A percentile compares a stretch with the other conserved stretches of the same genome.
Evolutionary conservation across 306 rosid species (phyloP).

Genomic region (Malus asiatica): DNA sequence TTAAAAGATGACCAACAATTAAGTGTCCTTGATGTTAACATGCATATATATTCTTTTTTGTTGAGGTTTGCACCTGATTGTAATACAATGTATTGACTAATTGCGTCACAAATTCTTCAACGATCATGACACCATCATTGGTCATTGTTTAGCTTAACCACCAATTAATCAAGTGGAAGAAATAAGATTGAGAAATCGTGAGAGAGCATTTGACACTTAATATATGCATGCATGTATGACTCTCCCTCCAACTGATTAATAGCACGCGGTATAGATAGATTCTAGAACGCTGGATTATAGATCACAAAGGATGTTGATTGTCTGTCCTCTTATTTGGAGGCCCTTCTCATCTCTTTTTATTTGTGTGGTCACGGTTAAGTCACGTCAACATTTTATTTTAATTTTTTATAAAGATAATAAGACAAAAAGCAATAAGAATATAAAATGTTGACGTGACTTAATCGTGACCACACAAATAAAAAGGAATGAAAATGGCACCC

Average conservation of each 20-base stretch:
- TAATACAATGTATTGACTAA: not conserved
- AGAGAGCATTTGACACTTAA: not conserved
- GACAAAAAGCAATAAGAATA: too few species aligned
- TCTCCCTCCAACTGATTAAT: not conserved
- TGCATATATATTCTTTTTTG: too few species aligned
- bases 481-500: too few species aligned
- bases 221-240: not conserved
- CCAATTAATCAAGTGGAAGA: not conserved
- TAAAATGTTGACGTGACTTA: too few species aligned
- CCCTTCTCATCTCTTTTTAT: too few species aligned
- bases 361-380: too few species aligned
- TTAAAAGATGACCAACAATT: too few species aligned
- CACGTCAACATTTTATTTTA: too few species aligned
- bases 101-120: too few species aligned
- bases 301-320: not conserved
- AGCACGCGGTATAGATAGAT: not conserved
- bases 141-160: slow-evolving; percentile 13
- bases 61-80: not conserved
- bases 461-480: too few species aligned
- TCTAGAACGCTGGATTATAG: not conserved
- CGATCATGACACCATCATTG: not conserved
- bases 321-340: too few species aligned
- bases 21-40: not conserved
- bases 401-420: too few species aligned
- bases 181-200: not conserved